Evolutionary conservation across 2,329 filamentous ascomycete species (phyloP).

Genomic region (Sporothrix variecibatus): DNA sequence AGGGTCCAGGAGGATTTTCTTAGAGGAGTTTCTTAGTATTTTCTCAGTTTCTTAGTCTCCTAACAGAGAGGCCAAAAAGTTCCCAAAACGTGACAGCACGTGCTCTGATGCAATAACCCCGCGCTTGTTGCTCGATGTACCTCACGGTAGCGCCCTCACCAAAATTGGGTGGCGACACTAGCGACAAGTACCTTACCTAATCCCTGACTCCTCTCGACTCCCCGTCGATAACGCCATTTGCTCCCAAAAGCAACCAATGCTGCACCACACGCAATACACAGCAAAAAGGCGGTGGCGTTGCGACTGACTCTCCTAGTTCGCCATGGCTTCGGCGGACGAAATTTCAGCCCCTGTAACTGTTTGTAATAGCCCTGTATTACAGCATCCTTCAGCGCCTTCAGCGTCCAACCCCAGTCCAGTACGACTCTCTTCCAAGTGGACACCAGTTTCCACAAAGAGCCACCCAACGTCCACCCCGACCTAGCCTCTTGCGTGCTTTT

Average conservation of each 20-base stretch:
- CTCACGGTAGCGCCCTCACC: background rate
- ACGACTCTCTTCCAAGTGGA: background rate
- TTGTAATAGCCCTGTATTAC: background rate
- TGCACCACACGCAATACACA: too few relatives aligned
- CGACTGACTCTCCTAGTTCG: conserved; percentile 23
- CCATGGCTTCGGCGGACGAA: background rate
- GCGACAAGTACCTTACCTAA: background rate
- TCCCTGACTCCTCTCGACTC: background rate
- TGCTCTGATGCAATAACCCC: conserved; percentile 22
- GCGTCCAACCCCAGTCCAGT: background rate
- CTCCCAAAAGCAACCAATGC: conserved; percentile 25
- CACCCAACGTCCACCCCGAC: background rate
- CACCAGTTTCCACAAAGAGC: background rate
- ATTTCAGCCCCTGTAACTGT: background rate
- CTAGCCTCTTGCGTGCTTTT: conserved; percentile 30
- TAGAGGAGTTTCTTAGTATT: too few relatives aligned
- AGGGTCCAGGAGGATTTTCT: too few relatives aligned
- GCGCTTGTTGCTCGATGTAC: background rate
- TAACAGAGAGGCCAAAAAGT: background rate
- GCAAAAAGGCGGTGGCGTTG: conserved; percentile 23
- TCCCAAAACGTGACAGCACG: conserved; percentile 16
- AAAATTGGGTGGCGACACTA: background rate
- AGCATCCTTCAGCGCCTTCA: background rate
- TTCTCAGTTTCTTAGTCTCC: background rate
- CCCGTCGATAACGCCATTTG: conserved; percentile 26